A percentile compares a stretch with the other conserved stretches of the same genome.
phyloP scores from a whole-genome alignment of 805 yeast species.

The Lipomyces lipofer region DNA sequence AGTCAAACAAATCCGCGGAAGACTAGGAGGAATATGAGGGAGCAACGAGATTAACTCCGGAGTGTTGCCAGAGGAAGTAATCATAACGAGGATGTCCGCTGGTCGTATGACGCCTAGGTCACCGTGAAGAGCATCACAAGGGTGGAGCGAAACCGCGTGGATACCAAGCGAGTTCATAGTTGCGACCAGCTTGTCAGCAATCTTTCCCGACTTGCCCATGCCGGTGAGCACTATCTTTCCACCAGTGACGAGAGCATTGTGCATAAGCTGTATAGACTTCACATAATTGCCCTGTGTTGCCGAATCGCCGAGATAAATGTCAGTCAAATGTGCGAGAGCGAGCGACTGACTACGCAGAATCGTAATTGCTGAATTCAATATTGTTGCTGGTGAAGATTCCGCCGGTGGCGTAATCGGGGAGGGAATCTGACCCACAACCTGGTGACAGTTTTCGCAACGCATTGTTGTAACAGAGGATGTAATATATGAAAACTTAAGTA shows the following conservation, averaged over 20 bases:
- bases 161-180: slow-evolving; percentile 79
- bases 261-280: slow-evolving; percentile 38
- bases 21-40: slow-evolving; percentile 55
- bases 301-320: slow-evolving; percentile 33
- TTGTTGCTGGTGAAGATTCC: slow-evolving; percentile 55
- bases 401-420: slow-evolving; percentile 45
- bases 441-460: slow-evolving; percentile 10
- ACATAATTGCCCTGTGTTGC: slow-evolving; percentile 37
- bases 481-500: background rate
- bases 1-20: slow-evolving; percentile 64
- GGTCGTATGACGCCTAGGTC: slow-evolving; percentile 72
- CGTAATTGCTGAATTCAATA: slow-evolving; percentile 44
- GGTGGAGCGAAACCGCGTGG: slow-evolving; percentile 68
- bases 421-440: background rate
- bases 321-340: slow-evolving; percentile 40
- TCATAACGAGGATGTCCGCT: slow-evolving; percentile 59
- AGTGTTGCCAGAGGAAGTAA: slow-evolving; percentile 81
- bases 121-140: slow-evolving; percentile 87
- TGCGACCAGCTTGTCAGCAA: slow-evolving; percentile 76
- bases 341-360: slow-evolving; percentile 42
- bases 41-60: slow-evolving; percentile 64
- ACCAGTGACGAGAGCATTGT: slow-evolving; percentile 46
- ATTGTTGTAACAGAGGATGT: background rate
- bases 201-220: slow-evolving; percentile 81
- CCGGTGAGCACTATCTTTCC: slow-evolving; percentile 80